phyloP scores from a whole-genome alignment of 2,329 filamentous ascomycete species.

The Cladophialophora immunda region DNA sequence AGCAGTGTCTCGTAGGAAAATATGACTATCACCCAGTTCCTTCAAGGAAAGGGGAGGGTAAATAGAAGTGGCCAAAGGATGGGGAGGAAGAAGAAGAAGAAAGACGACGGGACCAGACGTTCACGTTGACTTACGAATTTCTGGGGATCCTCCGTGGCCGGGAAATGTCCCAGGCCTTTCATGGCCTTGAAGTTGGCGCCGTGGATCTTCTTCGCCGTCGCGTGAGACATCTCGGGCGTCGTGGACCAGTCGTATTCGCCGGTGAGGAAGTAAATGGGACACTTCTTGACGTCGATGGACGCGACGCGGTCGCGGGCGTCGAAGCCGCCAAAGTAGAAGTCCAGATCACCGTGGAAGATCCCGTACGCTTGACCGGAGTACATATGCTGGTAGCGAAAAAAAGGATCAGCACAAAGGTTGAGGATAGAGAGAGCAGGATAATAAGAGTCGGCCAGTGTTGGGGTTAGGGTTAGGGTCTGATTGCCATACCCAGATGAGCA shows the following conservation, averaged over 20 bases:
- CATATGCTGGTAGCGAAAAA: constrained; percentile 49
- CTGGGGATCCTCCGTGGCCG: constrained; percentile 55
- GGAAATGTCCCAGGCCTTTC: constrained; percentile 58
- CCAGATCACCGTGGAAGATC: constrained; percentile 61
- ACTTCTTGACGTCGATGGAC: constrained; percentile 58
- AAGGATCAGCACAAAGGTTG: background rate
- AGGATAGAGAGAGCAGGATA: background rate
- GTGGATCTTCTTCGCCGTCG: constrained; percentile 58
- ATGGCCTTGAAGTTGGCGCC: constrained; percentile 56
- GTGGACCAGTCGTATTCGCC: constrained; percentile 43
- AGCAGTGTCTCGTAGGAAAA: too few relatives aligned
- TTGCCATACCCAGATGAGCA: constrained; percentile 54
- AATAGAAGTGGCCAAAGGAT: too few relatives aligned
- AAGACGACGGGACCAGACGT: background rate
- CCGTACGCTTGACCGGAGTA: constrained; percentile 61
- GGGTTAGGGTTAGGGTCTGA: background rate
- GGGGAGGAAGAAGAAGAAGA: too few relatives aligned
- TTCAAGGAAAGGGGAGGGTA: too few relatives aligned
- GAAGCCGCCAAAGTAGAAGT: constrained; percentile 62
- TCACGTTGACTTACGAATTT: constrained; percentile 45
- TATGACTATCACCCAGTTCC: too few relatives aligned
- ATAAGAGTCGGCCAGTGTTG: too few relatives aligned
- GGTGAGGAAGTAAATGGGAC: constrained; percentile 61
- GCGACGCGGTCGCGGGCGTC: constrained; percentile 57
- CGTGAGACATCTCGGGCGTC: constrained; percentile 51